Conservation (phyloP, 176 grass and related monocot genomes). For the Thinopyrum elongatum region DNA sequence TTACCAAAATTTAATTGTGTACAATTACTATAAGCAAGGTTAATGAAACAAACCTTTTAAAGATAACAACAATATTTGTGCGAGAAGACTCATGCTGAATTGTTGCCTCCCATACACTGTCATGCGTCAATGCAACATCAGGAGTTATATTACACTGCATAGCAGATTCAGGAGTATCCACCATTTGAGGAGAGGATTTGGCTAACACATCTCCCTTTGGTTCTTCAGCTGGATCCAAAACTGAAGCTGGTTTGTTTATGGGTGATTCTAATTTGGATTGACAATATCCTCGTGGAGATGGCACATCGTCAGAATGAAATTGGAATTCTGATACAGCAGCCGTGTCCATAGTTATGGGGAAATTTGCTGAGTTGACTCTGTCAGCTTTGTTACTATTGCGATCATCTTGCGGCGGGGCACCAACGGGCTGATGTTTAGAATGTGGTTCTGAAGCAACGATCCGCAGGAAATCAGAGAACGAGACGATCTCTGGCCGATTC, state of each 20-base stretch:
- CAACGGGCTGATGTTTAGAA: conserved; percentile 36
- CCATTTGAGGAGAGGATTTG: conserved; percentile 18
- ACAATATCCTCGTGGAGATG: conserved; percentile 23
- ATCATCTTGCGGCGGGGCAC: conserved; percentile 18
- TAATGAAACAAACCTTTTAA: conserved; percentile 65
- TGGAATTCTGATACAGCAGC: conserved; percentile 26
- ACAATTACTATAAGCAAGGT: background rate
- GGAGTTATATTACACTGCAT: conserved; percentile 4
- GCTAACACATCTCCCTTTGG: conserved; percentile 13
- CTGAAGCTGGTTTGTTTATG: background rate
- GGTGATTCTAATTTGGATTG: conserved; percentile 6
- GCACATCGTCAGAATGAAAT: background rate
- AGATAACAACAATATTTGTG: conserved; percentile 54
- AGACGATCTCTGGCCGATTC: background rate
- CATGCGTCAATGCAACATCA: conserved; percentile 9
- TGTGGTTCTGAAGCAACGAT: conserved; percentile 62
- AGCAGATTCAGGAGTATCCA: conserved; percentile 32
- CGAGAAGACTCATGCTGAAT: conserved; percentile 54
- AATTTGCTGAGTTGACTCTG: background rate
- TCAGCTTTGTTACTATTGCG: conserved; percentile 9
- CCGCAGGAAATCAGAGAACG: background rate
- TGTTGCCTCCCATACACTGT: conserved; percentile 64
- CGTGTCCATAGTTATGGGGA: conserved; percentile 2
- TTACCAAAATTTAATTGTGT: background rate
- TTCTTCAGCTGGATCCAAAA: background rate